A percentile compares a stretch with the other conserved stretches of the same genome.
These are phyloP conservation scores for Hamigera avellanea DNA, from an alignment of 495 filamentous ascomycete genomes.

Conservation along the genomic window DNA sequence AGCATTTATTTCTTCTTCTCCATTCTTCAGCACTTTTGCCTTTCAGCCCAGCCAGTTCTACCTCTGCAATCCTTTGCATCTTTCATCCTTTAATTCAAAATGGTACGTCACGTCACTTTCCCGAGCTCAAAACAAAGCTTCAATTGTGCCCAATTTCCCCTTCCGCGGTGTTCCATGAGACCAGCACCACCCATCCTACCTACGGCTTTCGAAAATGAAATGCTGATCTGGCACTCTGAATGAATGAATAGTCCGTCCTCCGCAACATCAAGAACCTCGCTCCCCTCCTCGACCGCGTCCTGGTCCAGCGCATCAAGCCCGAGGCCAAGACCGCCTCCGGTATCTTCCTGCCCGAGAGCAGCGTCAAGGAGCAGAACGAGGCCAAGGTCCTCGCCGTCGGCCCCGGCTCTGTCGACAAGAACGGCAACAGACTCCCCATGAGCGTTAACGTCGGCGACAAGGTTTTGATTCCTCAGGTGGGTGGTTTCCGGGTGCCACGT, in stretches of 20 bases:
- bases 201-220: no score
- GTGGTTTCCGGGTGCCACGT: conserved; percentile 12
- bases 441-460: conserved; percentile 76
- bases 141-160: no score
- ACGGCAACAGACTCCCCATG: conserved; percentile 75
- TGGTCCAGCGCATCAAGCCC: conserved; percentile 96
- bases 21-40: conserved; percentile 12
- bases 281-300: conserved; percentile 94
- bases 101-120: conserved; percentile 19
- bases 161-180: no score
- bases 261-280: conserved; percentile 92
- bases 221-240: no score
- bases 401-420: conserved; percentile 72
- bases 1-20: conserved; percentile 19
- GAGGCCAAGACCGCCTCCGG: conserved; percentile 91
- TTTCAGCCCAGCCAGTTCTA: background rate
- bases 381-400: conserved; percentile 91
- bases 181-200: no score
- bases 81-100: conserved; percentile 7
- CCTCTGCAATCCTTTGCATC: background rate
- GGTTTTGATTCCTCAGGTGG: conserved; percentile 93
- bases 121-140: background rate
- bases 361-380: conserved; percentile 97
- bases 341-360: conserved; percentile 94
- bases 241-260: conserved; percentile 49